Percentiles rank a stretch among this genome's conserved stretches.
phyloP scores from a whole-genome alignment of 352 stramenopile species.

The Pythium aphanidermatum region DNA sequence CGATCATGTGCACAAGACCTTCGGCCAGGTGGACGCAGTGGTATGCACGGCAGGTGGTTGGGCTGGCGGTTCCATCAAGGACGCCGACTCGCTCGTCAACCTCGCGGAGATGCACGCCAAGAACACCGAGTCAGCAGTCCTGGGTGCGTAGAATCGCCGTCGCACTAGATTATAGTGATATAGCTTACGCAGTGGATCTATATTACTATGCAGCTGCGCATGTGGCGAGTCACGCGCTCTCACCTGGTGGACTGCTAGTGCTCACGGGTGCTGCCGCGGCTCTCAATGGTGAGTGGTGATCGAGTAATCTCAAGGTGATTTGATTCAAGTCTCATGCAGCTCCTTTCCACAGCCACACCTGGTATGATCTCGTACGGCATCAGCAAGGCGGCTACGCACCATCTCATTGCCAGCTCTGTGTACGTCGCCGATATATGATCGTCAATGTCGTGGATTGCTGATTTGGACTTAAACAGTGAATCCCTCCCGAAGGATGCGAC shows the following conservation, averaged over 20 bases:
- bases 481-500: constrained; percentile 47
- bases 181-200: not conserved
- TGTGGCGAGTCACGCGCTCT: constrained; percentile 62
- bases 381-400: constrained; percentile 86
- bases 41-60: constrained; percentile 79
- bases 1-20: constrained; percentile 45
- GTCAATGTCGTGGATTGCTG: not conserved
- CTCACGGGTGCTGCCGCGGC: constrained; percentile 81
- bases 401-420: constrained; percentile 79
- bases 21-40: constrained; percentile 62
- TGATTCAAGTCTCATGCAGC: constrained; percentile 12
- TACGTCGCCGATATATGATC: constrained; percentile 23
- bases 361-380: constrained; percentile 87
- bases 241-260: constrained; percentile 63
- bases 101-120: constrained; percentile 65
- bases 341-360: constrained; percentile 29
- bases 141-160: constrained; percentile 55
- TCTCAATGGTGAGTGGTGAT: constrained; percentile 30
- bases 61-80: constrained; percentile 67
- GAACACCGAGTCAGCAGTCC: constrained; percentile 75
- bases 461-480: constrained; percentile 19
- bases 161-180: too few relatives aligned
- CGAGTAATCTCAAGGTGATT: not conserved
- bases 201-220: constrained; percentile 52
- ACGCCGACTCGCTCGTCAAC: constrained; percentile 53